A percentile compares a stretch with the other conserved stretches of the same genome.
Conservation (phyloP, 2,329 filamentous ascomycete genomes). For the Pleomassaria siparia region DNA sequence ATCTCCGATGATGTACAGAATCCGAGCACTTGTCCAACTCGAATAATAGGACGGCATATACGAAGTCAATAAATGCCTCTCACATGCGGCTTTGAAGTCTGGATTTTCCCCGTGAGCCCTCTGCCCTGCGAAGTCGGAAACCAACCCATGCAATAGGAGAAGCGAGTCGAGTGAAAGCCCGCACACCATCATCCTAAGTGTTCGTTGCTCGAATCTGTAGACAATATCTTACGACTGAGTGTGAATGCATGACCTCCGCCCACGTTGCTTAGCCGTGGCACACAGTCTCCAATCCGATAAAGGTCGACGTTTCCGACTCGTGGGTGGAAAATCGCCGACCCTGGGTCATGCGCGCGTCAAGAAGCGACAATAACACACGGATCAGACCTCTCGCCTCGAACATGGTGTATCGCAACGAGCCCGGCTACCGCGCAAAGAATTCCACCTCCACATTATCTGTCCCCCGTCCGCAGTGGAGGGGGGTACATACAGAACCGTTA, state of each 20-base stretch:
- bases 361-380: slow-evolving; percentile 3
- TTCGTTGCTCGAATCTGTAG: background rate
- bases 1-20: slow-evolving; percentile 7
- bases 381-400: background rate
- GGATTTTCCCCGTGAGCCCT: background rate
- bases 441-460: background rate
- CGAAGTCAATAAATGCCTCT: background rate
- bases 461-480: slow-evolving; percentile 1
- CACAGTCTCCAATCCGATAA: slow-evolving; percentile 9
- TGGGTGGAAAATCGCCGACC: background rate
- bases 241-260: slow-evolving; percentile 9
- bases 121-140: background rate
- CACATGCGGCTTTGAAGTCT: background rate
- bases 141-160: background rate
- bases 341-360: slow-evolving; percentile 8
- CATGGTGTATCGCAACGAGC: background rate
- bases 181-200: background rate
- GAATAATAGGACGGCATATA: background rate
- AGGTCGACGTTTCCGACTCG: background rate
- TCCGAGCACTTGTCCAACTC: slow-evolving; percentile 1
- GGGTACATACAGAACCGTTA: slow-evolving; percentile 13
- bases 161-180: background rate
- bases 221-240: background rate
- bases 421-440: background rate
- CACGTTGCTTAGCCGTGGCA: slow-evolving; percentile 15